These are phyloP conservation scores for Fraxinus dipetala DNA, from an alignment of 305 asterid species.

Conservation along the genomic window DNA sequence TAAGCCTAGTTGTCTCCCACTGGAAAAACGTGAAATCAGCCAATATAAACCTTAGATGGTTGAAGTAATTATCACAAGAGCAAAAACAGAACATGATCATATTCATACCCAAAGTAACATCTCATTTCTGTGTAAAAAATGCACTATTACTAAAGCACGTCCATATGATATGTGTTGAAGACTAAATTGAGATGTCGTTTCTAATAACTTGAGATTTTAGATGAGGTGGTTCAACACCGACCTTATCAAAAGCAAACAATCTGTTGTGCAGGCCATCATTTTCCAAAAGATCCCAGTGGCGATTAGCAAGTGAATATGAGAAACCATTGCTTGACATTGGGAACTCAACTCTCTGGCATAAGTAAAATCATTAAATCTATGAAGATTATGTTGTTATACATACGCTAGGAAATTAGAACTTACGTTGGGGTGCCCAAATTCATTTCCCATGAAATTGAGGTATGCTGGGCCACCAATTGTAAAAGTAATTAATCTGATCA, in stretches of 20 bases:
- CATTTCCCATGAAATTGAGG: conserved; percentile 97
- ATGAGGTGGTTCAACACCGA: conserved; percentile 26
- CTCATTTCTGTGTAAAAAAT: not conserved
- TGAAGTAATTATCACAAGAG: not conserved
- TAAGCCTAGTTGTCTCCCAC: not conserved
- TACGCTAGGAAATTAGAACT: conserved; percentile 17
- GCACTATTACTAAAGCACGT: not conserved
- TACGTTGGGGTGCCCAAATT: conserved; percentile 95
- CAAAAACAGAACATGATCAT: not conserved
- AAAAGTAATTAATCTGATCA: conserved; percentile 85
- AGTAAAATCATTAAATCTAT: conserved; percentile 20
- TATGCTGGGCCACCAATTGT: conserved; percentile 91
- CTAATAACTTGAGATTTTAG: not conserved
- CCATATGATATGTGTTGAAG: not conserved
- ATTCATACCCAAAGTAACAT: not conserved
- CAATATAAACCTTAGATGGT: not conserved
- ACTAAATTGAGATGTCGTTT: not conserved
- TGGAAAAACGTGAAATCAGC: not conserved
- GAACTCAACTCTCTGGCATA: conserved; percentile 81
- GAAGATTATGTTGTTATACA: conserved; percentile 3
- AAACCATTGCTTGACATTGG: conserved; percentile 85
- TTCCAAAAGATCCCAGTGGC: conserved; percentile 80
- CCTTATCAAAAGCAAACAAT: conserved; percentile 80
- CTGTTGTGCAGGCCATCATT: conserved; percentile 54
- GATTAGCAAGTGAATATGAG: conserved; percentile 78